Evolutionary conservation across 2,329 filamentous ascomycete genomes (phyloP).

Genomic region (Xylaria sp.): DNA sequence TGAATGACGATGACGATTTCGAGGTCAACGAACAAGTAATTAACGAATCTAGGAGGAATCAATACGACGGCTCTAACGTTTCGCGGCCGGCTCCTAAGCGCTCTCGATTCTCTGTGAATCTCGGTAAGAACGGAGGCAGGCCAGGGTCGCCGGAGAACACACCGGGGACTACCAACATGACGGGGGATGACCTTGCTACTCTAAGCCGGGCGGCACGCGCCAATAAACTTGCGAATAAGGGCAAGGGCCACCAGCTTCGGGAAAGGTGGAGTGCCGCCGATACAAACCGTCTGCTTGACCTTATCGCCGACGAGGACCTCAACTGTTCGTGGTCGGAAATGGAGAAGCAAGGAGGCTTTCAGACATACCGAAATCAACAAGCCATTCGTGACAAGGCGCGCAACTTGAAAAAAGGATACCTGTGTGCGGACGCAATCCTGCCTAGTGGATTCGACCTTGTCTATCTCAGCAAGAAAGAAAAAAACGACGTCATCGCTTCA

Average conservation of each 20-base stretch:
- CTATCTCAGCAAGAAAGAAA: conserved; percentile 62
- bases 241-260: conserved; percentile 46
- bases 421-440: conserved; percentile 57
- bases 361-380: conserved; percentile 62
- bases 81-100: conserved; percentile 32
- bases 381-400: conserved; percentile 68
- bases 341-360: conserved; percentile 52
- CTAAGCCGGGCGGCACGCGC: conserved; percentile 40
- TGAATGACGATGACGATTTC: conserved; percentile 36
- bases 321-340: conserved; percentile 55
- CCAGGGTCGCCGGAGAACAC: conserved; percentile 16
- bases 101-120: conserved; percentile 29
- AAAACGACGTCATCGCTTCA: conserved; percentile 50
- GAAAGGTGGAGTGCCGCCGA: conserved; percentile 58
- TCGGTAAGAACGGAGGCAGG: conserved; percentile 2
- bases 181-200: conserved; percentile 33
- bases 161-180: conserved; percentile 25
- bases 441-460: conserved; percentile 63
- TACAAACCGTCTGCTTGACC: conserved; percentile 53
- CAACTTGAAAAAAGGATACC: conserved; percentile 63
- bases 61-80: conserved; percentile 8
- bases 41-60: conserved; percentile 34
- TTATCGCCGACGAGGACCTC: conserved; percentile 52
- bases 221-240: conserved; percentile 33
- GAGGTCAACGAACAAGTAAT: conserved; percentile 43